These are phyloP conservation scores for Lentinula sp. DNA, from an alignment of 768 basidiomycete species.

Conservation along the genomic window DNA sequence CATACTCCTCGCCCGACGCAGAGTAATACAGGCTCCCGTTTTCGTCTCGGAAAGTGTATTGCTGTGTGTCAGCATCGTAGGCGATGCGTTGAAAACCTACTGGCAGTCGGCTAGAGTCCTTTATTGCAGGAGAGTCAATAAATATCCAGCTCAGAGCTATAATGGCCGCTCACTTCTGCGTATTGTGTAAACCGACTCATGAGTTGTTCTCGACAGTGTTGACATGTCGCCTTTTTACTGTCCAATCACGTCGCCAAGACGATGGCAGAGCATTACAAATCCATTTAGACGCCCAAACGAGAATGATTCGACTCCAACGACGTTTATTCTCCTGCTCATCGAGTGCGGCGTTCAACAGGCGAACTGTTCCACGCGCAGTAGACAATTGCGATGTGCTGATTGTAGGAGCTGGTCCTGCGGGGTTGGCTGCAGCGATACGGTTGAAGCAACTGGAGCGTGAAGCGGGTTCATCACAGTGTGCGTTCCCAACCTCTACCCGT, in stretches of 20 bases:
- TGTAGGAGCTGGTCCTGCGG: constrained; percentile 93
- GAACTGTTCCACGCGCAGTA: constrained; percentile 69
- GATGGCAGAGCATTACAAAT: too few species aligned
- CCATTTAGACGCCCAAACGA: background rate
- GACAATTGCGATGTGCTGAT: constrained; percentile 97
- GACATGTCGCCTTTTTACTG: too few species aligned
- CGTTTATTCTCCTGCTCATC: too few species aligned
- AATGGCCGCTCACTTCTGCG: constrained; percentile 22
- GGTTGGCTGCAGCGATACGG: constrained; percentile 91
- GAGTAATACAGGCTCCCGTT: constrained; percentile 39
- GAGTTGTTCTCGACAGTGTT: too few species aligned
- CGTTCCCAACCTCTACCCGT: too few species aligned
- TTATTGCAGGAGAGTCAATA: background rate
- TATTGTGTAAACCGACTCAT: constrained; percentile 28
- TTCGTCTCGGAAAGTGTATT: constrained; percentile 43
- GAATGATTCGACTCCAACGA: background rate
- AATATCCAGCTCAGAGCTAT: too few species aligned
- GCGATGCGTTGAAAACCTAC: constrained; percentile 43
- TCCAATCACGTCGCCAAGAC: too few species aligned
- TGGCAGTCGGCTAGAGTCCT: constrained; percentile 36
- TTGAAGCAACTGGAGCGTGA: constrained; percentile 89
- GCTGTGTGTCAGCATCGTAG: constrained; percentile 48
- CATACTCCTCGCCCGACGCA: constrained; percentile 39
- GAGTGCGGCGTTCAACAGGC: too few species aligned
- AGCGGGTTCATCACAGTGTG: constrained; percentile 37